phyloP scores from a whole-genome alignment of 2,329 filamentous ascomycete genomes.

The Lecanoromycetidae sp. region DNA sequence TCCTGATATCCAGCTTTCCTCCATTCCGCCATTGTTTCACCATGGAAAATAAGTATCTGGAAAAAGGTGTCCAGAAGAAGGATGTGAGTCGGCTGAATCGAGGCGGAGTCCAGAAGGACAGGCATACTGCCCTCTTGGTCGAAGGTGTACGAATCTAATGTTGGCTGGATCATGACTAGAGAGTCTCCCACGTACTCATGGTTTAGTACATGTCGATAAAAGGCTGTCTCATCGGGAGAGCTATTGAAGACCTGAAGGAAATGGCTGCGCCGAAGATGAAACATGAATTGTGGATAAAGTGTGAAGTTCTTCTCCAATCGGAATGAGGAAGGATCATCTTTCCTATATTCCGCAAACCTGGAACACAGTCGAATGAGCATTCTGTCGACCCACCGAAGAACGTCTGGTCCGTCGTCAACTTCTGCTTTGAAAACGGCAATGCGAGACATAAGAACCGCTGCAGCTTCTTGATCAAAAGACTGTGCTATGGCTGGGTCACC shows the following conservation, averaged over 20 bases:
- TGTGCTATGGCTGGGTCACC: constrained; percentile 92
- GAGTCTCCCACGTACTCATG: constrained; percentile 96
- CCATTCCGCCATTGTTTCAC: constrained; percentile 96
- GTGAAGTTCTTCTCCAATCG: constrained; percentile 97
- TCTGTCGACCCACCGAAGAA: constrained; percentile 92
- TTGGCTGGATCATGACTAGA: constrained; percentile 97
- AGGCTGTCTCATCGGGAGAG: constrained; percentile 97
- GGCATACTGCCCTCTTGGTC: constrained; percentile 87
- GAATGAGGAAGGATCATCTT: constrained; percentile 96
- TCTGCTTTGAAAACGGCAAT: constrained; percentile 99
- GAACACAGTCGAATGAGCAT: constrained; percentile 97
- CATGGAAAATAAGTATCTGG: constrained; percentile 98
- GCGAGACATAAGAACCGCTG: constrained; percentile 94
- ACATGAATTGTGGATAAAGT: constrained; percentile 98
- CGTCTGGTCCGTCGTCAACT: constrained; percentile 96
- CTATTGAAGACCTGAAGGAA: constrained; percentile 99
- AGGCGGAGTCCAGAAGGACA: constrained; percentile 90
- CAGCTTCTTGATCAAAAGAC: constrained; percentile 96
- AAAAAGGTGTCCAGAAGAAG: constrained; percentile 96
- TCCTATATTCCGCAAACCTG: constrained; percentile 92
- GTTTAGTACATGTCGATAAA: constrained; percentile 92
- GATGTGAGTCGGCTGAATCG: constrained; percentile 87
- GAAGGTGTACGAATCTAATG: constrained; percentile 91
- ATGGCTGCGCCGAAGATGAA: constrained; percentile 90
- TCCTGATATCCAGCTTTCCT: constrained; percentile 96